Base-by-base conservation (phyloP, 768 basidiomycete genomes). In the Xerocomellus chrysenteron region DNA sequence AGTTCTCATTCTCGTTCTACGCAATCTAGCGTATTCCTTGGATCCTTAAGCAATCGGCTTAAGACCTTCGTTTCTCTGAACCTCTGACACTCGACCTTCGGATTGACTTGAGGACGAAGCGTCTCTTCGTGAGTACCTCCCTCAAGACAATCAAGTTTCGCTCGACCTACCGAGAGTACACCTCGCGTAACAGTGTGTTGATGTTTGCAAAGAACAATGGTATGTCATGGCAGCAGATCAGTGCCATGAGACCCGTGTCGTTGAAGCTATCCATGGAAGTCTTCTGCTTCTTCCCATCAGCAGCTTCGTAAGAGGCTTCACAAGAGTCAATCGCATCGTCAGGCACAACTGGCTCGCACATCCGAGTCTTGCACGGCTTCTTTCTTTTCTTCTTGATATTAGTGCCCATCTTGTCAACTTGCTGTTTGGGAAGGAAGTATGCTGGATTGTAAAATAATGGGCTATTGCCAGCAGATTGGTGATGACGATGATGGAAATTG, bases 171-270 rank as follows among this genome's bases (percentile, higher is more conserved):
- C n/a, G n/a, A n/a, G n/a, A n/a, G n/a, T n/a, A n/a, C n/a, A n/a
- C n/a, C n/a, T n/a, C n/a, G n/a, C n/a, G n/a, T n/a, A n/a, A n/a
- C n/a, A n/a, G 32, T 5, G 21, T 5, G 10, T 59, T 41, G 4
- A 59, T 49, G 73, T 55, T 75, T 61, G 53, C 78, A 71, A 5
- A 76, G 73, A 13, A 74, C 0, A 55, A 5, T 65, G 54, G 74
- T 17, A 80, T 76, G 48, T 80, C 70, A 7, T 57, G 56, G 8
- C 68, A 54, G 56, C 76, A 78, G 0, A 75, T 71, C 0, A 78
- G 58, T 0, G 70, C 71, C 71, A 79, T 78, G 33, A 75, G 48
- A 0, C 77, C 74, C 2, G 60, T 65, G 37, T 74, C 68, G 41
- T 77, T 68, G 49, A 72, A 75, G n/a, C 53, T 54, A 8, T 65